Percentiles rank a stretch among this genome's conserved stretches.
phyloP scores from a whole-genome alignment of 108 stramenopile species.

The Stephanodiscus minutulus region DNA sequence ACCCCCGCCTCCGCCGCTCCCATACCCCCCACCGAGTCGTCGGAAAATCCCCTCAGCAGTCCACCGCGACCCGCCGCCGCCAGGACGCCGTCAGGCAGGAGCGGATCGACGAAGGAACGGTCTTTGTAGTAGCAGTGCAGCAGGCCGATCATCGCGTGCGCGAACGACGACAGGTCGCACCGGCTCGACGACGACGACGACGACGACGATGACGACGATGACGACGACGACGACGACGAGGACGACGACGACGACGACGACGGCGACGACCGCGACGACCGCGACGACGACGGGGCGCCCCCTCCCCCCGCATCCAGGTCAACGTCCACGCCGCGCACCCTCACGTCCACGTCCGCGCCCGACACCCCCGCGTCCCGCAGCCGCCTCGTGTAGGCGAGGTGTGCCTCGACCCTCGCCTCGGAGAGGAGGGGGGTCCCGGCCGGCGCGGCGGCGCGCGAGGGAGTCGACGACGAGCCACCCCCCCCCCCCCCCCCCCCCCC shows the following conservation, averaged over 20 bases:
- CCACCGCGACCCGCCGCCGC: neutral
- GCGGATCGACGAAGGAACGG: conserved; percentile 74
- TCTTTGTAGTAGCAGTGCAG: conserved; percentile 71
- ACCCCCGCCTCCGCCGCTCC: too few species aligned
- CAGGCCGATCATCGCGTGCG: conserved; percentile 38
- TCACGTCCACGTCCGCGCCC: conserved; percentile 67
- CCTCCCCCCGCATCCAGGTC: conserved; percentile 29
- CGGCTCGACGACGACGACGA: conserved; percentile 15
- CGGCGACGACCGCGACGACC: conserved; percentile 37
- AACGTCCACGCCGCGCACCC: conserved; percentile 57
- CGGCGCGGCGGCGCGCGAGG: neutral
- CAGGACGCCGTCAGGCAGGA: conserved; percentile 25
- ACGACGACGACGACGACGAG: too few species aligned
- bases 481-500: neutral
- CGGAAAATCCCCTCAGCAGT: neutral
- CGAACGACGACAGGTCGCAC: conserved; percentile 27
- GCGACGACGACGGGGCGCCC: too few species aligned
- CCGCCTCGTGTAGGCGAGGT: conserved; percentile 64
- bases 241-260: conserved; percentile 20
- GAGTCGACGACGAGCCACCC: neutral
- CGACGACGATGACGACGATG: conserved; percentile 21
- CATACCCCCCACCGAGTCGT: neutral
- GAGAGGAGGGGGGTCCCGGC: conserved; percentile 14
- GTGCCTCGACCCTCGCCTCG: conserved; percentile 53
- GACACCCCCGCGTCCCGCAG: conserved; percentile 68